Base-by-base conservation (phyloP, 1,139 yeast genomes). In the Blastobotrys proliferans region DNA sequence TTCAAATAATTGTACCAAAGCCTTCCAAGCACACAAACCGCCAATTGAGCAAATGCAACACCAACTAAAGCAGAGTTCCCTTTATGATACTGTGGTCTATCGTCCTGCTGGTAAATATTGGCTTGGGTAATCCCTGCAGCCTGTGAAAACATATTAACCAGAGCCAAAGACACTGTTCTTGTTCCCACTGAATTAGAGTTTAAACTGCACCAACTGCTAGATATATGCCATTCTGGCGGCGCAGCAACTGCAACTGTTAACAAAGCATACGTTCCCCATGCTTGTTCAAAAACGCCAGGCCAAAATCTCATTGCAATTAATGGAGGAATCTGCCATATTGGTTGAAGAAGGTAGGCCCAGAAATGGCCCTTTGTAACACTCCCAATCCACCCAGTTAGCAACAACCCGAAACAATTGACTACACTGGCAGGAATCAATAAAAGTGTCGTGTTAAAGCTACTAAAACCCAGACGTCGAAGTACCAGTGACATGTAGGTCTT, bases 101-200 rank as follows among this genome's bases (percentile, higher is more conserved):
- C 88, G 39, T 70, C 72, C 0, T 61, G 57, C 44, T 79, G 67
- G 58, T 81, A 82, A 19, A 80, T 69, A 51, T 79, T 75, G n/a
- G 76, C 64, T 2, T 74, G 64, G 8, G 73, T 65, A 42, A 81
- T 74, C 35, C 66, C 60, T 1, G 81, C 81, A 1, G 74, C 59
- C 58, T 81, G 87, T 1, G 76, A 79, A 51, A 69, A 69, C 66
- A 81, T 79, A 55, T 81, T 82, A 58, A 78, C 79, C 28, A 80
- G 47, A 0, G 88, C 80, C 2, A 83, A 73, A 19, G 79, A 69
- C 9, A 81, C 73, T 0, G 86, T 74, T 52, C 88, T 67, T 5
- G 76, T 67, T 35, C 79, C 63, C 19, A 81, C 79, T 22, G 81
- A 69, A 50, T 77, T 77, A 10, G 85, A 70, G 52, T 80, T 81